Evolutionary conservation across 2,329 filamentous ascomycete species (phyloP), one percentile per base, ranked within the genome.

Genomic region (Xylariaceae sp.): DNA sequence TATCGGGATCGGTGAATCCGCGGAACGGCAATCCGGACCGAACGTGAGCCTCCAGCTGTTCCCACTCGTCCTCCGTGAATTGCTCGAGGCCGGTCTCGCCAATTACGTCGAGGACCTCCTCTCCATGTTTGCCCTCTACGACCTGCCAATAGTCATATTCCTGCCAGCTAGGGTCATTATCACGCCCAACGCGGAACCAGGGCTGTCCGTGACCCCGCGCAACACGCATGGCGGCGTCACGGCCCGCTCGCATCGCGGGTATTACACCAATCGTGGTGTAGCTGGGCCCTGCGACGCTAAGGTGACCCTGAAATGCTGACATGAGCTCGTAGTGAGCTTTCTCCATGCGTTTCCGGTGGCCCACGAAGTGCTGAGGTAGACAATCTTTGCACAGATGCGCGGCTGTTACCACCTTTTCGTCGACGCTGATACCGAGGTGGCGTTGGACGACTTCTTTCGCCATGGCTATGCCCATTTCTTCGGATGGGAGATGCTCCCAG

Each of bases 281-380:
- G 50, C 78, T 80, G 39, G 78, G 76, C 3, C 80, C 80, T 0
- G 75, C 78, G 19, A 94, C 84, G 55, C 83, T 79, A 31, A 95
- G 73, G 9, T 79, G 75, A 11, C 86, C 84, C 6, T 76, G 69
- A 68, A 85, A 95, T 4, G 74, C 71, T 3, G 73, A 57, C 34
- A 71, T 66, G 4, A 89, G 75, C 50, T 85, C 75, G 2, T 71
- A 64, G 63, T 85, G 77, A 1, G 85, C 80, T 1, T 69, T 67
- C 27, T 71, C 72, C 74, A 95, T 82, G 56, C 81, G 78, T 6
- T 74, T 70, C 30, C 80, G 72, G 70, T 97, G 92, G 37, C 90
- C 90, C 1, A 96, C 85, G 0, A 79, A 80, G 70, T 95, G 95
- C 72, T 99, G 94, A 8, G 94, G 92, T 61, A 99, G 94, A 67